These are phyloP conservation scores for Aciculosporium take DNA, from an alignment of 2,329 filamentous ascomycete species.

Conservation along the genomic window DNA sequence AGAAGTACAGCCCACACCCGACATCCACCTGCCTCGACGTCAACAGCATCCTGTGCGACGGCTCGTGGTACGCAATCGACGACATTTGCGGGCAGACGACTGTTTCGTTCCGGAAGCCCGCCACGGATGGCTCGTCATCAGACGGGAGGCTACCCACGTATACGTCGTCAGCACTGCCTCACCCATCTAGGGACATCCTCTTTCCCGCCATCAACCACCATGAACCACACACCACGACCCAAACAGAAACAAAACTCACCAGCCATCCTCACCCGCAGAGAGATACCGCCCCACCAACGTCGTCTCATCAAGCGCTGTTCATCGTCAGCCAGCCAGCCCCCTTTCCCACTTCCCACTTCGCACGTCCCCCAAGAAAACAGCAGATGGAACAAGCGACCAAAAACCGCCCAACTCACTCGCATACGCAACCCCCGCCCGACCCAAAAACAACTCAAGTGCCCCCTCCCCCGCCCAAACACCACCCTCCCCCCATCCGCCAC, in stretches of 20 bases:
- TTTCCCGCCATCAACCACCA: not conserved
- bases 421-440: conserved; percentile 29
- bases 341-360: not conserved
- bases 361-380: not conserved
- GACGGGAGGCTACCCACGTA: too few species aligned
- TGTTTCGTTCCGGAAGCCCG: conserved; percentile 19
- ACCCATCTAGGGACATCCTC: too few species aligned
- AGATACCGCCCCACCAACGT: conserved; percentile 27
- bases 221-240: too few species aligned
- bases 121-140: not conserved
- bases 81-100: conserved; percentile 27
- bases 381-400: not conserved
- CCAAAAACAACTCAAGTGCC: conserved; percentile 26
- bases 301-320: conserved; percentile 20
- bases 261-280: conserved; percentile 27
- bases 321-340: not conserved
- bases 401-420: conserved; percentile 22
- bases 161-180: too few species aligned
- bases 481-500: conserved; percentile 26
- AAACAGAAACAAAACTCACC: conserved; percentile 20
- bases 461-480: conserved; percentile 16
- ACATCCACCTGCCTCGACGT: conserved; percentile 23
- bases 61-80: conserved; percentile 32
- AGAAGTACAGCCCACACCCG: conserved; percentile 22
- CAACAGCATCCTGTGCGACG: conserved; percentile 27